Evolutionary conservation across 345 rosid genomes (phyloP), one percentile per base, ranked within the genome.

Genomic region (Carallia pectinifolia): DNA sequence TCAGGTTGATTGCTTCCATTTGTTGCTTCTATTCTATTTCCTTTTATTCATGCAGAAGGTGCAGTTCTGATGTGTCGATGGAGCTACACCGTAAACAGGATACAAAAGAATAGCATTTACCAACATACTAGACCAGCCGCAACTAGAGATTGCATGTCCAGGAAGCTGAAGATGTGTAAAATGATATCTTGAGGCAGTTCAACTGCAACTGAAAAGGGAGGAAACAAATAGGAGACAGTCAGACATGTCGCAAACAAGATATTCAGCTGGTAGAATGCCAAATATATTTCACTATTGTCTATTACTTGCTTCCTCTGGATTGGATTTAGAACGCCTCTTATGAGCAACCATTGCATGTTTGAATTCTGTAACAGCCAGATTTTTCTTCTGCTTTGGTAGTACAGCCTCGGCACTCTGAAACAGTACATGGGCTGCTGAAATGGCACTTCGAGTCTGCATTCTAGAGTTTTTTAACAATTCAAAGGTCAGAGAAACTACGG

Each of bases 351-450:
- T 90, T 6, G 98, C 92, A 30, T 82, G 89, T 80, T 86, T 94
- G 74, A 84, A 88, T 82, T 91, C 93, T 18, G 77, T 75, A 62
- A 86, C 68, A 34, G 89, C 93, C 68, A 84, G 65, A 72, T 73
- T 89, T 77, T 81, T 94, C 85, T 86, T 91, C 83, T 94, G 97
- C 85, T 94, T 94, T 0, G 97, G 98, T 65, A 94, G 61, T 15
- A 73, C 73, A 12, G 87, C 82, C 77, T 90, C 93, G 9, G 85
- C 90, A 69, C 92, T 86, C 77, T 84, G 92, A 54, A 82, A 52
- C 30, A 94, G 88, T 65, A 74, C 75, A 66, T 85, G 88, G 37
- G 92, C 89, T 5, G 96, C 96, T 53, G 96, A 81, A 76, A 80
- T 84, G 23, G 89, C 93, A 30, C 79, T 82, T 44, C 82, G 29